A percentile compares a stretch with the other conserved stretches of the same genome.
These are phyloP conservation scores for Mucor plumbeus DNA, from an alignment of 371 early-diverging fungal species.

Conservation along the genomic window DNA sequence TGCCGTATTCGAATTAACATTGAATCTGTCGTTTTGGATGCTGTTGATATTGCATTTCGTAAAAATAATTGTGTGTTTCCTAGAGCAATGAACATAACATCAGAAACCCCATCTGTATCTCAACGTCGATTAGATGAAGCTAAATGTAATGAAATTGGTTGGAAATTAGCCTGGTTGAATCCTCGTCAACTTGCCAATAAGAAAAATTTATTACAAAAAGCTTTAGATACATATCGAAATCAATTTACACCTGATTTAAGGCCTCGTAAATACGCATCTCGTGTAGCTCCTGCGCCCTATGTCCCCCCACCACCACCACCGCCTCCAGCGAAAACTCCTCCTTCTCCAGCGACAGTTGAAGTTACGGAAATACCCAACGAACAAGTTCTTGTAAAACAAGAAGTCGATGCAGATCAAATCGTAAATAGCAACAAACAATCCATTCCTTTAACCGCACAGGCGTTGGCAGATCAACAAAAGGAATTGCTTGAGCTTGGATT, in stretches of 20 bases:
- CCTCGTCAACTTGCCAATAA: conserved; percentile 54
- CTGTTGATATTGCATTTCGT: conserved; percentile 44
- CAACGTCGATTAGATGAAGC: conserved; percentile 49
- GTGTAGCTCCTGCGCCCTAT: conserved; percentile 37
- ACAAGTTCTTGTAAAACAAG: not conserved
- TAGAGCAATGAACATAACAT: conserved; percentile 42
- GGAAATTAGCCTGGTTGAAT: conserved; percentile 59
- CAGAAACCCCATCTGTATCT: conserved; percentile 29
- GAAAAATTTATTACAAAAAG: conserved; percentile 50
- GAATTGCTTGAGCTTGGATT: conserved; percentile 15
- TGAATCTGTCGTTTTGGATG: conserved; percentile 46
- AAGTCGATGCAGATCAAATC: not conserved
- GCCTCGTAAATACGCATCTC: conserved; percentile 47
- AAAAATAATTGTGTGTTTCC: conserved; percentile 56
- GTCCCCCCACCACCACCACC: conserved; percentile 4
- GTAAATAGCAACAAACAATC: not conserved
- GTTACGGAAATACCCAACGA: not conserved
- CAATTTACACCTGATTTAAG: conserved; percentile 45
- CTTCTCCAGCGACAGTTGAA: not conserved
- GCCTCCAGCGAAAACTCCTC: not conserved
- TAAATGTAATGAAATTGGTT: conserved; percentile 55
- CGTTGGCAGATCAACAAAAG: conserved; percentile 30
- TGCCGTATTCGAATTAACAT: conserved; percentile 52
- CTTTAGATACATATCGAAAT: conserved; percentile 48
- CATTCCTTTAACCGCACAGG: conserved; percentile 22